Evolutionary conservation across 108 stramenopile genomes (phyloP).

Genomic region (Chaetoceros muelleri): DNA sequence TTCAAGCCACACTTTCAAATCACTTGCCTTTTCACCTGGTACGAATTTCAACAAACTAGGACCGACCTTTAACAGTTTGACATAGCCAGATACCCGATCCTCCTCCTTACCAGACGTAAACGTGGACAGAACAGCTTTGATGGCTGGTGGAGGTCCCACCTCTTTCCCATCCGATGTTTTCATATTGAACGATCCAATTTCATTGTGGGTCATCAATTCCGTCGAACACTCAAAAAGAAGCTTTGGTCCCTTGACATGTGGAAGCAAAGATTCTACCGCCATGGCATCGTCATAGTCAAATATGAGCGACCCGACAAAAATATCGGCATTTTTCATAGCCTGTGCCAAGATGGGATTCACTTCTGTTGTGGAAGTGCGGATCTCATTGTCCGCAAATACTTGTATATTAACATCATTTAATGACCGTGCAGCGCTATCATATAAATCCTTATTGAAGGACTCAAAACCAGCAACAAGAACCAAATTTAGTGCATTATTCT

Average conservation of each 20-base stretch:
- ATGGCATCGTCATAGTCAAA: slow-evolving; percentile 70
- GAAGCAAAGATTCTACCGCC: slow-evolving; percentile 23
- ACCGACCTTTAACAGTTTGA: slow-evolving; percentile 76
- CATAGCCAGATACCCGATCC: slow-evolving; percentile 68
- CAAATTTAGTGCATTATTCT: slow-evolving; percentile 24
- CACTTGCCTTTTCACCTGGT: slow-evolving; percentile 76
- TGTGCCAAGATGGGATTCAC: slow-evolving; percentile 31
- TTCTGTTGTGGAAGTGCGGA: slow-evolving; percentile 14
- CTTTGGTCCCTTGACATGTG: slow-evolving; percentile 36
- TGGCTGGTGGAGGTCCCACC: slow-evolving; percentile 66
- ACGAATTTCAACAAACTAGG: slow-evolving; percentile 69
- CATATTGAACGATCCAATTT: slow-evolving; percentile 67
- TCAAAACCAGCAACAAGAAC: slow-evolving; percentile 85
- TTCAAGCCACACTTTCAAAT: slow-evolving; percentile 75
- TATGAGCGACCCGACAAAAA: slow-evolving; percentile 64
- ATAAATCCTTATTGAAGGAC: slow-evolving; percentile 77
- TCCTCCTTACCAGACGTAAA: slow-evolving; percentile 78
- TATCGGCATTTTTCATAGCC: slow-evolving; percentile 58
- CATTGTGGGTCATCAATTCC: slow-evolving; percentile 71
- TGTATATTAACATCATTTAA: slow-evolving; percentile 14
- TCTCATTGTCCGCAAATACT: slow-evolving; percentile 63
- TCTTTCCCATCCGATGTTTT: slow-evolving; percentile 12
- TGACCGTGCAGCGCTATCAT: slow-evolving; percentile 36
- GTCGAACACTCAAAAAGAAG: slow-evolving; percentile 78
- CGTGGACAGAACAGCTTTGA: slow-evolving; percentile 66